These are phyloP conservation scores for Pseudoneurospora amorphoporcata DNA, from an alignment of 495 filamentous ascomycete genomes.

Conservation along the genomic window DNA sequence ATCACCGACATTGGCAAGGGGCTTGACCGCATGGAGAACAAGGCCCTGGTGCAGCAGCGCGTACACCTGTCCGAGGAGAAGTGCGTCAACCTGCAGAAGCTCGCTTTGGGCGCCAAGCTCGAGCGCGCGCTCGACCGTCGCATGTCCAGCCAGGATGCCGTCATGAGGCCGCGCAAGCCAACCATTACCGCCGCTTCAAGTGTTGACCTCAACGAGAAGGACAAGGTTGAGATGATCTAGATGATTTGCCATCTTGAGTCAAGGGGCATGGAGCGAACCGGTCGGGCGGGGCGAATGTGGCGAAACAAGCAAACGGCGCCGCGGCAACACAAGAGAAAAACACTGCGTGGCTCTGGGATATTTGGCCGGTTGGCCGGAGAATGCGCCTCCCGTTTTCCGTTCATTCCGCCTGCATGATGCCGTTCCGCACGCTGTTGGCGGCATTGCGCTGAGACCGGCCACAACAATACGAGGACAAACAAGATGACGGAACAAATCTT, in stretches of 20 bases:
- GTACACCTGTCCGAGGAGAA: slow-evolving; percentile 77
- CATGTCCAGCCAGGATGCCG: slow-evolving; percentile 86
- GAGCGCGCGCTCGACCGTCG: slow-evolving; percentile 83
- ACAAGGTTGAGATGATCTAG: slow-evolving; percentile 5
- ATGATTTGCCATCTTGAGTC: neutral
- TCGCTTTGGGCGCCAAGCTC: slow-evolving; percentile 87
- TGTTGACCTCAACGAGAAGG: slow-evolving; percentile 26
- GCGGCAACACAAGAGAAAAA: neutral
- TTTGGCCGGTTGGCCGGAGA: neutral
- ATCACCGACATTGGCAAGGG: slow-evolving; percentile 74
- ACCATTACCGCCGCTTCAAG: slow-evolving; percentile 10
- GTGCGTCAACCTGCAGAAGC: slow-evolving; percentile 73
- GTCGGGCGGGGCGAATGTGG: neutral
- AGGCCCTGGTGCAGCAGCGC: slow-evolving; percentile 71
- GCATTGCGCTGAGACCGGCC: neutral
- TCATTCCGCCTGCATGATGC: neutral
- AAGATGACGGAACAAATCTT: neutral
- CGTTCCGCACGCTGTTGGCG: neutral
- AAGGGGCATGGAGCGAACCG: neutral
- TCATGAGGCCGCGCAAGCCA: slow-evolving; percentile 53
- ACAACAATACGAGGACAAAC: neutral
- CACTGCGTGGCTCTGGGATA: neutral
- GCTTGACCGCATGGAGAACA: slow-evolving; percentile 85
- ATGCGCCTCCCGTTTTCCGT: neutral
- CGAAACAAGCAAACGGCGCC: neutral